These are phyloP conservation scores for Carpinus viminea DNA, from an alignment of 306 rosid genomes.

Conservation along the genomic window DNA sequence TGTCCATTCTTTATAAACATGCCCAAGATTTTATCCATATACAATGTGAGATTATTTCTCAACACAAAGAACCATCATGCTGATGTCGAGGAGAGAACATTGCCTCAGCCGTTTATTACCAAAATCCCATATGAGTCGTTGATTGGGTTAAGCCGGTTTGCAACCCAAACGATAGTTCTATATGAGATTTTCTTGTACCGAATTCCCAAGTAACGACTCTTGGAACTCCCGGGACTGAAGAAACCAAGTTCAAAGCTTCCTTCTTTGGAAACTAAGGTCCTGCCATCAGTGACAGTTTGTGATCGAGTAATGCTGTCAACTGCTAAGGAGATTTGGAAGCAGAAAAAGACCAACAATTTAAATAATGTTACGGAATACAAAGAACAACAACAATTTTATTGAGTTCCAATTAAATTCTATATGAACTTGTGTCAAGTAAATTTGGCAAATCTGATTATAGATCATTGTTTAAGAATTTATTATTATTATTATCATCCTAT, in stretches of 20 bases:
- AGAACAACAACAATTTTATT: too few relatives aligned
- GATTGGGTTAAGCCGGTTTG: conserved; percentile 46
- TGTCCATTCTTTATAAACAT: too few relatives aligned
- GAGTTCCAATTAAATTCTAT: too few relatives aligned
- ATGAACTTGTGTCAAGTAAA: too few relatives aligned
- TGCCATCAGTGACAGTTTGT: conserved; percentile 15
- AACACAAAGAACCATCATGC: conserved; percentile 8
- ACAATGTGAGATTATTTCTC: too few relatives aligned
- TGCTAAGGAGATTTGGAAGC: background rate
- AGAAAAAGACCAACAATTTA: too few relatives aligned
- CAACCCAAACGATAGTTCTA: conserved; percentile 59
- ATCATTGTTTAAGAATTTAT: too few relatives aligned
- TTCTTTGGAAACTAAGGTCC: conserved; percentile 25
- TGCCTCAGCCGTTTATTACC: conserved; percentile 20
- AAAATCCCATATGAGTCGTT: conserved; percentile 41
- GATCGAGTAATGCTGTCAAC: conserved; percentile 21
- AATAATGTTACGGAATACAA: too few relatives aligned
- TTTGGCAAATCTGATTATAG: too few relatives aligned
- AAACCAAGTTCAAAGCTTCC: conserved; percentile 42
- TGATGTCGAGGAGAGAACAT: conserved; percentile 22
- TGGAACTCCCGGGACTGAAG: conserved; percentile 37
- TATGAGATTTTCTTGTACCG: conserved; percentile 40
- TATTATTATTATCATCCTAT: too few relatives aligned
- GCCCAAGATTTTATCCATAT: too few relatives aligned
- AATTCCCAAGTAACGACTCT: conserved; percentile 43